phyloP scores from a whole-genome alignment of 257 asterid genomes.

The Agastache rugosa region DNA sequence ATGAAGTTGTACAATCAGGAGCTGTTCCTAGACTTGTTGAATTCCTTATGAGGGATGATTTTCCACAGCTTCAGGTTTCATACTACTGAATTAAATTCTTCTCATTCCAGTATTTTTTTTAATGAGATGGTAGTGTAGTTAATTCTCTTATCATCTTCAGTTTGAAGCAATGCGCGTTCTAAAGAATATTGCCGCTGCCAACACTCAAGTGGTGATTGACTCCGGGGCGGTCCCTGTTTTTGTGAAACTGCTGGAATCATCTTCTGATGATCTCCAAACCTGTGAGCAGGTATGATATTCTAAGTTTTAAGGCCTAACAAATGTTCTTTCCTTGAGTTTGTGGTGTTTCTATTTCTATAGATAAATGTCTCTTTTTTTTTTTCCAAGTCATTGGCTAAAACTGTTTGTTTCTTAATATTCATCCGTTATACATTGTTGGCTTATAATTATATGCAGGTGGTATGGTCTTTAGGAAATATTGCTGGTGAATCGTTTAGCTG shows the following conservation, averaged over 20 bases:
- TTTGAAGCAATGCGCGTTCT: constrained; percentile 40
- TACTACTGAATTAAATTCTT: background rate
- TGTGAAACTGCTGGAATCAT: constrained; percentile 40
- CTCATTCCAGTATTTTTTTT: background rate
- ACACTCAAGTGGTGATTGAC: constrained; percentile 34
- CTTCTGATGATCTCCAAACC: background rate
- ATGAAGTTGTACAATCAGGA: constrained; percentile 37
- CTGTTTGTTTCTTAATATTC: background rate
- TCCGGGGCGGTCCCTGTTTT: constrained; percentile 38
- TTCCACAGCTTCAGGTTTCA: constrained; percentile 34
- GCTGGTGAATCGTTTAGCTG: constrained; percentile 22
- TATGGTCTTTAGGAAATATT: constrained; percentile 21
- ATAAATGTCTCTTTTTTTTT: background rate
- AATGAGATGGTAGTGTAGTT: too few relatives aligned
- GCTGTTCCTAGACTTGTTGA: constrained; percentile 42
- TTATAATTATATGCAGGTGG: constrained; percentile 13
- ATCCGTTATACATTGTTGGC: background rate
- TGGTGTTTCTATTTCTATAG: too few relatives aligned
- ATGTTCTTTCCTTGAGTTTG: background rate
- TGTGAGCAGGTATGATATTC: background rate
- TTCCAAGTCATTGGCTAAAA: background rate
- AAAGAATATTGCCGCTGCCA: constrained; percentile 36
- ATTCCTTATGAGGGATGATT: constrained; percentile 24
- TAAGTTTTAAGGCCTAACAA: background rate
- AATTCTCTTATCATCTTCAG: constrained; percentile 6